phyloP scores from a whole-genome alignment of 306 rosid species.

The Vachellia collinsii region DNA sequence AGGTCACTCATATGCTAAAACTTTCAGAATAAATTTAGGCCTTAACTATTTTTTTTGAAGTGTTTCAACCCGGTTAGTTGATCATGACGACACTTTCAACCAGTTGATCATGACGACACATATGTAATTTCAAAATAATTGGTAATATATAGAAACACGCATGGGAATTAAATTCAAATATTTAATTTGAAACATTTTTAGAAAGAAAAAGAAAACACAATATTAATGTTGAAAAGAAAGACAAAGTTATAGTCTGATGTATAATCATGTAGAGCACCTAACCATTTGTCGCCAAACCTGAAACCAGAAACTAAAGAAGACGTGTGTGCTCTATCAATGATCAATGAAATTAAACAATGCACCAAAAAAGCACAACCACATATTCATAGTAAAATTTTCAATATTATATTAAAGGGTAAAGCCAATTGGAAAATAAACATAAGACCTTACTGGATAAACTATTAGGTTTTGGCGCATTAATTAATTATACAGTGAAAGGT shows the following conservation, averaged over 20 bases:
- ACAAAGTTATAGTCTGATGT: background rate
- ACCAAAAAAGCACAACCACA: conserved; percentile 29
- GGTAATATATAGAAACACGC: too few species aligned
- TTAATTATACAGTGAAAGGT: background rate
- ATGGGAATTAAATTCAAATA: too few species aligned
- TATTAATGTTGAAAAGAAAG: background rate
- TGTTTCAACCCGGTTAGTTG: too few species aligned
- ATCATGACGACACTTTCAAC: too few species aligned
- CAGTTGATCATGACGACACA: too few species aligned
- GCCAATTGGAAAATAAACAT: conserved; percentile 1
- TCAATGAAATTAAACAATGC: background rate
- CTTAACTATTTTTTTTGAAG: too few species aligned
- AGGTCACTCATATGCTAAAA: too few species aligned
- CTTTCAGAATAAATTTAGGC: too few species aligned
- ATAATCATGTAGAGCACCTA: background rate
- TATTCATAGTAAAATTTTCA: conserved; percentile 14
- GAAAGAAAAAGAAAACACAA: too few species aligned
- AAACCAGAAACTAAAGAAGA: conserved; percentile 8
- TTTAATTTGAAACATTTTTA: background rate
- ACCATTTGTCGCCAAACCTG: conserved; percentile 11
- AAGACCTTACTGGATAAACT: background rate
- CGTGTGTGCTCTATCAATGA: background rate
- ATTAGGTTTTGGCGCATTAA: background rate
- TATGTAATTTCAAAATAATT: background rate
- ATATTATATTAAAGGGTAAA: background rate